phyloP scores from a whole-genome alignment of 371 early-diverging fungal species.

The Apophysomyces sp. region DNA sequence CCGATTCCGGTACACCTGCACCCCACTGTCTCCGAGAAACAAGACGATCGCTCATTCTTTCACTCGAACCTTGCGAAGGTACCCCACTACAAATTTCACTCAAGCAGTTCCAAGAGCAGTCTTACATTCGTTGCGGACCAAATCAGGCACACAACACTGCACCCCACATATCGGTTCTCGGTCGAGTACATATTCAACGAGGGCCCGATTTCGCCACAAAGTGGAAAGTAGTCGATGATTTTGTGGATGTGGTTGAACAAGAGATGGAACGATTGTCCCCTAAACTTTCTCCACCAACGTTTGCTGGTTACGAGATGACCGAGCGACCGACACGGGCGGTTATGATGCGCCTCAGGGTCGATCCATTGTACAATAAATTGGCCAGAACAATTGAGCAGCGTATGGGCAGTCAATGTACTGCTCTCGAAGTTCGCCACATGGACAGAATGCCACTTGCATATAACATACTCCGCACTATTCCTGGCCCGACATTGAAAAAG shows the following conservation, averaged over 20 bases:
- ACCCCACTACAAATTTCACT: constrained; percentile 27
- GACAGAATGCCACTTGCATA: constrained; percentile 30
- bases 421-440: constrained; percentile 19
- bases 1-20: constrained; percentile 17
- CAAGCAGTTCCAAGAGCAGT: constrained; percentile 26
- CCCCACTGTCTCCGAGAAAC: constrained; percentile 31
- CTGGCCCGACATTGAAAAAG: constrained; percentile 16
- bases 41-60: constrained; percentile 26
- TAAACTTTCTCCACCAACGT: constrained; percentile 16
- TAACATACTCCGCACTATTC: constrained; percentile 22
- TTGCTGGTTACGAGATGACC: constrained; percentile 23
- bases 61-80: constrained; percentile 23
- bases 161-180: constrained; percentile 23
- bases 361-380: constrained; percentile 11
- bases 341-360: constrained; percentile 19
- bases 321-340: constrained; percentile 28
- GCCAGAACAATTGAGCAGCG: constrained; percentile 14
- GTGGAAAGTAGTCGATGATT: constrained; percentile 23
- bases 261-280: constrained; percentile 5
- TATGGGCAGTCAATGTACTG: constrained; percentile 12
- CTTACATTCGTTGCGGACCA: constrained; percentile 24
- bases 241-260: constrained; percentile 12
- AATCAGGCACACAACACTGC: constrained; percentile 32
- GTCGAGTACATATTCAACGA: constrained; percentile 21
- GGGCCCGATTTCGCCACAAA: constrained; percentile 21